A percentile compares a stretch with the other conserved stretches of the same genome.
Evolutionary conservation across 2,329 filamentous ascomycete species (phyloP).

Genomic region (Fusarium phyllophilum): DNA sequence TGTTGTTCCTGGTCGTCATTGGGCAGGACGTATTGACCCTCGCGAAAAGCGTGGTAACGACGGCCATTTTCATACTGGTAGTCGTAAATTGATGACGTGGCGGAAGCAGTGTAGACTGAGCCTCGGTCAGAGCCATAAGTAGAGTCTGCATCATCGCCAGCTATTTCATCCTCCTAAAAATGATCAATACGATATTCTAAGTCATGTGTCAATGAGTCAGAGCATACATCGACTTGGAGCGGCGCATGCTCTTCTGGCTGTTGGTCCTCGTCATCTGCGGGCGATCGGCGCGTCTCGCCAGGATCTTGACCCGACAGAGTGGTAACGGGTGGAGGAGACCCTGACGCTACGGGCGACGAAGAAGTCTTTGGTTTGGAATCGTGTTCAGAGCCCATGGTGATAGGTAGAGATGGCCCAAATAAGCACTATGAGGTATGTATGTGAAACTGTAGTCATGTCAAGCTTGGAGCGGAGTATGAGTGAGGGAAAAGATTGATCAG

Average conservation of each 20-base stretch:
- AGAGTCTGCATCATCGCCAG: constrained; percentile 46
- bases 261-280: background rate
- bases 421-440: background rate
- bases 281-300: background rate
- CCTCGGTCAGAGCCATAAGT: constrained; percentile 49
- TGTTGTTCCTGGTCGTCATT: constrained; percentile 51
- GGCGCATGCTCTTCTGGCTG: constrained; percentile 11
- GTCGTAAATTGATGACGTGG: constrained; percentile 56
- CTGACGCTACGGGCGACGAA: background rate
- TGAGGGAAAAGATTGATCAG: background rate
- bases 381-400: background rate
- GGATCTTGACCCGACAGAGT: constrained; percentile 10
- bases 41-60: constrained; percentile 48
- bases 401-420: background rate
- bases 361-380: background rate
- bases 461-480: background rate
- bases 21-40: constrained; percentile 44
- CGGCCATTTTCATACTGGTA: constrained; percentile 51
- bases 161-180: constrained; percentile 29
- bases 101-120: constrained; percentile 46
- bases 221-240: constrained; percentile 31
- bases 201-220: background rate
- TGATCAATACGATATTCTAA: background rate
- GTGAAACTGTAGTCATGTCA: background rate
- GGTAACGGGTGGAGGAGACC: constrained; percentile 13